Conservation (phyloP, 176 grass and related monocot genomes). For the Lolium rigidum region DNA sequence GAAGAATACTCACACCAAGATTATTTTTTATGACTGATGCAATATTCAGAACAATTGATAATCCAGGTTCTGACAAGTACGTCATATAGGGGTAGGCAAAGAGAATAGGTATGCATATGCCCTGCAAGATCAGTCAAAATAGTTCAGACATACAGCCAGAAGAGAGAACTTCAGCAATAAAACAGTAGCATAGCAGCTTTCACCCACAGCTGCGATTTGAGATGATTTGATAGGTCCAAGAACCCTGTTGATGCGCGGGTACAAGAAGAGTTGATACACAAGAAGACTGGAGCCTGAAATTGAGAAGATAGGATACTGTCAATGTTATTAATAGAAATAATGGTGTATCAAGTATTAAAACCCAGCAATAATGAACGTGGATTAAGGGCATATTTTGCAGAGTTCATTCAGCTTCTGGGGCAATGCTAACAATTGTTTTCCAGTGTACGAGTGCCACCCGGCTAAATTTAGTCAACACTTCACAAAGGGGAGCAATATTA, state of each 20-base stretch:
- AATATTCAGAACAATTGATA: slow-evolving; percentile 52
- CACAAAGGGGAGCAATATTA: neutral
- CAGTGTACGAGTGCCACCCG: neutral
- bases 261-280: slow-evolving; percentile 70
- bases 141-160: slow-evolving; percentile 27
- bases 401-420: neutral
- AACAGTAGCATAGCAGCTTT: neutral
- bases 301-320: slow-evolving; percentile 3
- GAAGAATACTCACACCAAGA: slow-evolving; percentile 41
- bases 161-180: slow-evolving; percentile 28
- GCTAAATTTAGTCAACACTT: neutral
- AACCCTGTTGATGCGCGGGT: slow-evolving; percentile 61
- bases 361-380: neutral
- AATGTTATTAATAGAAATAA: neutral
- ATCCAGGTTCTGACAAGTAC: slow-evolving; percentile 56
- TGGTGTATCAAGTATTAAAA: neutral
- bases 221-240: slow-evolving; percentile 59
- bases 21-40: slow-evolving; percentile 49
- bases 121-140: slow-evolving; percentile 42
- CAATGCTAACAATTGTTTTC: neutral
- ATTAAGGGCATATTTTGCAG: neutral
- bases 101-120: slow-evolving; percentile 62
- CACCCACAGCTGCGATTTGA: slow-evolving; percentile 64
- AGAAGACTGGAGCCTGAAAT: slow-evolving; percentile 70
- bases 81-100: slow-evolving; percentile 73